Base-by-base conservation (phyloP, 2,329 filamentous ascomycete genomes). In the Colletotrichum abscissum region DNA sequence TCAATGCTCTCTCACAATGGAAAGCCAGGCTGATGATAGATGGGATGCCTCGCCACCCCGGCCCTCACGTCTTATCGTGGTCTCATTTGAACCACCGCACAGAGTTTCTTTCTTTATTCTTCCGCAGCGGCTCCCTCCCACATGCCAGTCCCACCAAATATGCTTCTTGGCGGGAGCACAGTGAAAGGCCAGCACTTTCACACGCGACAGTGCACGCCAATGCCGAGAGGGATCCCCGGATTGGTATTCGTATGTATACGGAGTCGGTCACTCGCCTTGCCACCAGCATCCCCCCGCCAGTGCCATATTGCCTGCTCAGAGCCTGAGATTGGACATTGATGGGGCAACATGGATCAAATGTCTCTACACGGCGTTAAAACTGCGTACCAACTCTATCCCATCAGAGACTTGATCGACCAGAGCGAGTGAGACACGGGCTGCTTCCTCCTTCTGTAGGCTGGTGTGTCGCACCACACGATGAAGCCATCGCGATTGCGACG, bases 401-500 rank as follows among this genome's bases (percentile, higher is more conserved):
- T n/a, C n/a, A 54, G 16, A 52, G 35, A 33, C 49, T 22, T 24
- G 52, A 69, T 69, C 65, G 59, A 64, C 42, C 54, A 28, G n/a
- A 5, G 19, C 14, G 30, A 30, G 8, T 42, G 35, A 63, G 56
- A 38, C 35, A 26, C 11, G 4, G n/a, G 24, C 33, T 60, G 63
- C 59, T 35, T 35, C 42, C 49, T 59, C 3, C 58, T 12, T 59
- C 59, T 69, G 69, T 54, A 30, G 42, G 65, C 42, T 58, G 22
- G 49, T 9, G 16, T 24, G 33, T 70, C 62, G 56, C 71, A 71
- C 71, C 67, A 62, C 67, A 62, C 60, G 46, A 62, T 26, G 60
- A 66, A 64, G 46, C 67, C 71, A 70, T 71, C 56, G 60, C 28
- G 56, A 71, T 66, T 26, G 19, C 46, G 54, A 33, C 56, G 28